Evolutionary conservation across 2,329 filamentous ascomycete genomes (phyloP).

Genomic region (Neonectria magnoliae): DNA sequence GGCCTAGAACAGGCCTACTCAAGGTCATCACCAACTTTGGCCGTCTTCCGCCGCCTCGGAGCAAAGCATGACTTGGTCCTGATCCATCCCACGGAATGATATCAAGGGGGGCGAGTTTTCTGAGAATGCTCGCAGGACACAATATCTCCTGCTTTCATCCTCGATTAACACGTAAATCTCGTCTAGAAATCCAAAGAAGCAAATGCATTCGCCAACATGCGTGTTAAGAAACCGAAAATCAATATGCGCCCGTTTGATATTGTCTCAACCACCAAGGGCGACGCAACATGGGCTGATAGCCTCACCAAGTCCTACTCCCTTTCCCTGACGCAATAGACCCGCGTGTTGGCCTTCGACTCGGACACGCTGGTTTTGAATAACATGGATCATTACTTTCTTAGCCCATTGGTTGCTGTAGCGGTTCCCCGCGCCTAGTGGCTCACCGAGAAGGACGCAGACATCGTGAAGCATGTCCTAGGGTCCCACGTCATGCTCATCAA

Average conservation of each 20-base stretch:
- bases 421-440: conserved; percentile 21
- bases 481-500: conserved; percentile 26
- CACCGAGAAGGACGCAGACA: background rate
- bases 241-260: conserved; percentile 11
- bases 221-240: conserved; percentile 7
- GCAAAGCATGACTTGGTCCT: conserved; percentile 5
- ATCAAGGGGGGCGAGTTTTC: too few species aligned
- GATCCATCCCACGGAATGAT: conserved; percentile 11
- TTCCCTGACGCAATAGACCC: conserved; percentile 19
- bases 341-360: conserved; percentile 24
- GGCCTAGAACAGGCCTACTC: too few species aligned
- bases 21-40: conserved; percentile 17
- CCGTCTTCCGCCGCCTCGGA: background rate
- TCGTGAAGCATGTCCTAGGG: conserved; percentile 7
- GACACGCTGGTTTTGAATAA: conserved; percentile 19
- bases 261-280: conserved; percentile 20
- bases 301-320: conserved; percentile 25
- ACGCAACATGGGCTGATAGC: conserved; percentile 23
- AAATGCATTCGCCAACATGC: background rate
- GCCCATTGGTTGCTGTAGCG: conserved; percentile 2
- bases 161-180: background rate
- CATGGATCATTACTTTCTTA: conserved; percentile 22
- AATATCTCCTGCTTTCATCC: too few species aligned
- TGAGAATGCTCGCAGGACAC: background rate
- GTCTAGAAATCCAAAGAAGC: background rate